Evolutionary conservation across 2,329 filamentous ascomycete genomes (phyloP).

Genomic region (Pseudonectria buxi): DNA sequence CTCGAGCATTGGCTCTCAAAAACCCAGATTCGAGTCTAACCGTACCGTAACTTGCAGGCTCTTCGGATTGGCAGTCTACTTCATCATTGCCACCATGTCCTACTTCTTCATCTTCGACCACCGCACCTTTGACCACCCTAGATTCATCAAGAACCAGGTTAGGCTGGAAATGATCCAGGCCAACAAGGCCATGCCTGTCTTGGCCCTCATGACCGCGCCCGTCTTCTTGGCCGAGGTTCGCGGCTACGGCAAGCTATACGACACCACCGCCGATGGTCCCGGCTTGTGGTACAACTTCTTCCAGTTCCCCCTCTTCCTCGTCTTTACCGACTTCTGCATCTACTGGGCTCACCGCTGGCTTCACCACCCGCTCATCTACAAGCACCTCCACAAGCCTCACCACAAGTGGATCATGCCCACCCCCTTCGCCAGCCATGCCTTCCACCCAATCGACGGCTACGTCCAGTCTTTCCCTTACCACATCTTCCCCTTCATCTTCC

Average conservation of each 20-base stretch:
- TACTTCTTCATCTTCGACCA: conserved; percentile 92
- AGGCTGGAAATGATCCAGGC: conserved; percentile 78
- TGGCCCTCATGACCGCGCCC: conserved; percentile 74
- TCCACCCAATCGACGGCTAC: conserved; percentile 90
- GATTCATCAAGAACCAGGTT: conserved; percentile 93
- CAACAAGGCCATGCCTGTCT: conserved; percentile 67
- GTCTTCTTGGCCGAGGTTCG: conserved; percentile 79
- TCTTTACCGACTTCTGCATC: conserved; percentile 84
- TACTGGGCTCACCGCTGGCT: conserved; percentile 87
- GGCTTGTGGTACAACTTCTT: conserved; percentile 70
- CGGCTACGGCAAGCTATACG: conserved; percentile 83
- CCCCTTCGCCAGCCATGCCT: conserved; percentile 85
- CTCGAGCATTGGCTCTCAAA: conserved; percentile 2
- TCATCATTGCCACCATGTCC: conserved; percentile 72
- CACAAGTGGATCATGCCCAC: conserved; percentile 99
- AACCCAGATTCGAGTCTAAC: background rate
- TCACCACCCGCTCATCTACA: conserved; percentile 73
- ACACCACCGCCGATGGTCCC: conserved; percentile 66
- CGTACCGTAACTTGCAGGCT: conserved; percentile 48
- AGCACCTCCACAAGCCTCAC: conserved; percentile 88
- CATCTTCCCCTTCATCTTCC: conserved; percentile 86
- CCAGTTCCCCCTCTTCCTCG: conserved; percentile 82
- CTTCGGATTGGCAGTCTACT: conserved; percentile 81
- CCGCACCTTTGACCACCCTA: conserved; percentile 78
- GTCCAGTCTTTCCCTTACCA: conserved; percentile 87